A percentile compares a stretch with the other conserved stretches of the same genome.
Conservation (phyloP, 2,329 filamentous ascomycete species). For the Cladosporium sp. region DNA sequence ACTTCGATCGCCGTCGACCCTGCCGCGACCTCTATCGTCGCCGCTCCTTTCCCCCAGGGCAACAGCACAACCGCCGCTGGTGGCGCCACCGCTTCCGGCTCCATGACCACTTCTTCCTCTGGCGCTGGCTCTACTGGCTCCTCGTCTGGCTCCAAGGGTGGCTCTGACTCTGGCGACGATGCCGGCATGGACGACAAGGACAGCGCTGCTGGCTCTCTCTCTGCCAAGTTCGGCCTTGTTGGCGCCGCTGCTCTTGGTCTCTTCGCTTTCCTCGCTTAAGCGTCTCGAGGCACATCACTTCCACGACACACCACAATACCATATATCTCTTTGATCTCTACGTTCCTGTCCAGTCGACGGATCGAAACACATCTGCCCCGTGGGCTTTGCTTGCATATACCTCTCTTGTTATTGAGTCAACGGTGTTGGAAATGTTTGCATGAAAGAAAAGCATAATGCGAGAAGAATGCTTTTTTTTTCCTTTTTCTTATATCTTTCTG, state of each 20-base stretch:
- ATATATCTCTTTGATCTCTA: neutral
- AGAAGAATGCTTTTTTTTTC: neutral
- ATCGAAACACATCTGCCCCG: neutral
- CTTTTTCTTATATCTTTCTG: neutral
- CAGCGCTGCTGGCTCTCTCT: conserved; percentile 6
- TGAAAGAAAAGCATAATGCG: neutral
- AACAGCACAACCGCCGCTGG: conserved; percentile 3
- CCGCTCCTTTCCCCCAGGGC: conserved; percentile 12
- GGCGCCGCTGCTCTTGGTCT: conserved; percentile 7
- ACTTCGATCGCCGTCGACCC: neutral
- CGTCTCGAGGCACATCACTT: neutral
- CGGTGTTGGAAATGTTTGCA: conserved; percentile 1
- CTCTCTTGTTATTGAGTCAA: neutral
- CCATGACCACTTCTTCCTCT: conserved; percentile 1
- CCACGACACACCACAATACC: neutral
- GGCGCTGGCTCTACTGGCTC: neutral
- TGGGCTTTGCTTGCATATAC: neutral
- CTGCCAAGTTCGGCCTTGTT: conserved; percentile 5
- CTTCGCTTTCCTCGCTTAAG: conserved; percentile 14
- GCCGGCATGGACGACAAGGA: neutral
- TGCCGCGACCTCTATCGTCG: neutral
- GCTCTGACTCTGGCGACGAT: neutral
- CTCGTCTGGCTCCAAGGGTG: neutral
- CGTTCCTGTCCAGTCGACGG: neutral
- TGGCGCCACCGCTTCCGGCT: neutral